Conservation (phyloP, 2,329 filamentous ascomycete species). For the Fusarium sp. region DNA sequence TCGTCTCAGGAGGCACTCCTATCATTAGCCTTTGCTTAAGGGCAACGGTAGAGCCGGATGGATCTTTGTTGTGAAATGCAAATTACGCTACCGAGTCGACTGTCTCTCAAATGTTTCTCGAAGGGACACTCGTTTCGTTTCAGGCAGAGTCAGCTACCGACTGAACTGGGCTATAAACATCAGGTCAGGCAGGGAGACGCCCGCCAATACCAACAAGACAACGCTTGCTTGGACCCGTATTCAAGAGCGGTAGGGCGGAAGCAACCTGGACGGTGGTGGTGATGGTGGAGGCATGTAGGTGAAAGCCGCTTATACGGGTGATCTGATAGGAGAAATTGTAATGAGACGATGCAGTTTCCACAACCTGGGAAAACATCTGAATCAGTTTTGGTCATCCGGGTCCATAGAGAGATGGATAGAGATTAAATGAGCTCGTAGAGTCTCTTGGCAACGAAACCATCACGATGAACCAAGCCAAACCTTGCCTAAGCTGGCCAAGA, state of each 20-base stretch:
- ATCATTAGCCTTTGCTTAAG: constrained; percentile 2
- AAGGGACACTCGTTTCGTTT: constrained; percentile 34
- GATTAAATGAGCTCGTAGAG: constrained; percentile 15
- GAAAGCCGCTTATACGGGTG: constrained; percentile 6
- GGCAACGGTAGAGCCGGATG: not conserved
- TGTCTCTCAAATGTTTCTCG: constrained; percentile 30
- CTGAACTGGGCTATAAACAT: constrained; percentile 19
- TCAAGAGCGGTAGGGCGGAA: constrained; percentile 22
- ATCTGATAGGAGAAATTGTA: constrained; percentile 6
- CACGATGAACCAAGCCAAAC: not conserved
- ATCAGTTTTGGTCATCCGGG: constrained; percentile 11
- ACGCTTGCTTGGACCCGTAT: constrained; percentile 1
- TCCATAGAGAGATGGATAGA: constrained; percentile 5
- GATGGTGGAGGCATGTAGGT: constrained; percentile 23
- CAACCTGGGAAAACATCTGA: not conserved
- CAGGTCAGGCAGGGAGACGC: constrained; percentile 19
- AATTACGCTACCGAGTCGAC: not conserved
- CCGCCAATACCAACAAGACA: constrained; percentile 2
- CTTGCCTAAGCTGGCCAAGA: constrained; percentile 18
- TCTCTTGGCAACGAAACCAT: constrained; percentile 16
- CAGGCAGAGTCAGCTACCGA: constrained; percentile 34
- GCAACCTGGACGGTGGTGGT: constrained; percentile 25
- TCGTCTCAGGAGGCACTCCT: constrained; percentile 36
- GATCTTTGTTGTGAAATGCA: constrained; percentile 10
- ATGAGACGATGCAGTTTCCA: constrained; percentile 19